Evolutionary conservation across 1,139 yeast species (phyloP), one percentile per base, ranked within the genome.

Genomic region (Nadsonia commutata): DNA sequence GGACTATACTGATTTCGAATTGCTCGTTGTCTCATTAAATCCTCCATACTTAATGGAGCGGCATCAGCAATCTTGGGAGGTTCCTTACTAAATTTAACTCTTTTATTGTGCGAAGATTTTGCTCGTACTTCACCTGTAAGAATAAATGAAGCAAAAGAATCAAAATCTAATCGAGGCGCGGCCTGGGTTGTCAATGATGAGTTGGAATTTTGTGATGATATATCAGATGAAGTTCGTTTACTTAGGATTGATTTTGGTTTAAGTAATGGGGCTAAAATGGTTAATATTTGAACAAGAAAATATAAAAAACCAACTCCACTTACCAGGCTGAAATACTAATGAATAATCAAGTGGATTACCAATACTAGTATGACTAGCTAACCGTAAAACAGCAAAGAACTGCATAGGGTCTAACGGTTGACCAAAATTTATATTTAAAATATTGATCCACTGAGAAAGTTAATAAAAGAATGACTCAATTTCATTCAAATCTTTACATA

Each of bases 11-110:
- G 39, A 27, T 31, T 19, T 5, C 43, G 39, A 20, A 46, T 40
- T n/a, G 46, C 51, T 18, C 54, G 50, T 48, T 62, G 66, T 8
- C 66, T 50, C 49, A 63, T 47, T 37, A 63, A 55, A 48, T 63
- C 67, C 38, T 59, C 62, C 61, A 62, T 57, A 36, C 61, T 56
- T 40, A 67, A 45, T 17, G 64, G 65, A 1, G 67, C 67, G 1
- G 67, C 67, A 45, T 63, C 65, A 1, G 66, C 63, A 11, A 63
- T 64, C 46, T 61, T 56, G 2, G 66, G 66, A 8, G 66, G 66
- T 20, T 50, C 52, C n/a, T 53, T 51, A 45, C 60, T 57, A 45
- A 63, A 63, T 4, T 64, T 60, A n/a, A 63, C 67, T 38, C 61
- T 52, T 48, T 63, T 61, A 40, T 58, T 55, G 38, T 46, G 48